Percentiles rank a stretch among this genome's conserved stretches.
phyloP scores from a whole-genome alignment of 805 yeast genomes.

The Zygotorulaspora florentina region DNA sequence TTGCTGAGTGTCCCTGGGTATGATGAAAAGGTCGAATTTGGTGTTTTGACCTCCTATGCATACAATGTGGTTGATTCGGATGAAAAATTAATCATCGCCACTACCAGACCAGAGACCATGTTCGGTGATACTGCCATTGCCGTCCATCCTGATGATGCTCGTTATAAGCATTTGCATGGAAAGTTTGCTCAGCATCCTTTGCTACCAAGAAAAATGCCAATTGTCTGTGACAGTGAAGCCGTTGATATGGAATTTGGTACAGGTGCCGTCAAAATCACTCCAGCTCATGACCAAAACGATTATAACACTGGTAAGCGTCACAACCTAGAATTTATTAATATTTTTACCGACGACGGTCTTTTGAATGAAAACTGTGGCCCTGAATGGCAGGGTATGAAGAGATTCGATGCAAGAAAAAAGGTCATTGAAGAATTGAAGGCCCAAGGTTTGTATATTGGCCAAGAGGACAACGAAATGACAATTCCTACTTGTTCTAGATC shows the following conservation, averaged over 20 bases:
- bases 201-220: conserved; percentile 78
- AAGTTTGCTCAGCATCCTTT: conserved; percentile 89
- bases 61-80: conserved; percentile 74
- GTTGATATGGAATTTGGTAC: conserved; percentile 99
- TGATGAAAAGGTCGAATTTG: conserved; percentile 87
- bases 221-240: conserved; percentile 83
- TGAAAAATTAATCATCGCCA: conserved; percentile 87
- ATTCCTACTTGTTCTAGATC: conserved; percentile 94
- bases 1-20: conserved; percentile 83
- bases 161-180: conserved; percentile 94
- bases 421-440: conserved; percentile 79
- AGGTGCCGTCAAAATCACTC: conserved; percentile 99
- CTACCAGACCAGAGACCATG: conserved; percentile 97
- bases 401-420: conserved; percentile 86
- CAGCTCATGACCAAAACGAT: conserved; percentile 98
- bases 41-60: conserved; percentile 93
- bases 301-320: conserved; percentile 94
- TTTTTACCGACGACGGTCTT: conserved; percentile 86
- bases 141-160: conserved; percentile 90
- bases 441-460: conserved; percentile 72
- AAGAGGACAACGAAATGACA: conserved; percentile 92
- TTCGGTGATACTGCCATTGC: conserved; percentile 99
- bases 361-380: conserved; percentile 86
- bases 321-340: conserved; percentile 80
- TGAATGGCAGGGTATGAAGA: conserved; percentile 82